These are phyloP conservation scores for Linnemannia zychae DNA, from an alignment of 192 early-diverging fungal species.

Conservation along the genomic window DNA sequence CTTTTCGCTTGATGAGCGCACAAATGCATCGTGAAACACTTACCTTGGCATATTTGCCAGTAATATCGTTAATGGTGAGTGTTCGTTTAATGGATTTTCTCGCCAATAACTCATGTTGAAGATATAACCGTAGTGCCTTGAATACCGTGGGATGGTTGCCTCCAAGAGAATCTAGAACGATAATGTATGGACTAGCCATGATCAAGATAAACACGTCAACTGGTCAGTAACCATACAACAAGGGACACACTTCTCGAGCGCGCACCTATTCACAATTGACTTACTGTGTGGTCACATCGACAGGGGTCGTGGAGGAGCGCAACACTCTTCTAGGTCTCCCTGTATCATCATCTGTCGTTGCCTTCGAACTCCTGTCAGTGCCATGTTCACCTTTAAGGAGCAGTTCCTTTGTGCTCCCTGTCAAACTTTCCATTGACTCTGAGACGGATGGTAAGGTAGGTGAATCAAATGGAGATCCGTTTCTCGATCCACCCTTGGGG, in stretches of 20 bases:
- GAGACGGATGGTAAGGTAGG: background rate
- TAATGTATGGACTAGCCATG: slow-evolving; percentile 60
- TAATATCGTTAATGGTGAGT: slow-evolving; percentile 16
- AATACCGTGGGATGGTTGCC: slow-evolving; percentile 58
- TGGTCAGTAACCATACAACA: background rate
- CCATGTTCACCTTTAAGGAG: background rate
- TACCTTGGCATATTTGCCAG: slow-evolving; percentile 73
- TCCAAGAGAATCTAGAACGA: slow-evolving; percentile 77
- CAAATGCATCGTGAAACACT: background rate
- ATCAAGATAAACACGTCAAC: background rate
- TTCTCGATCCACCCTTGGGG: background rate
- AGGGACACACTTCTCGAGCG: background rate
- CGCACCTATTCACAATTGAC: background rate
- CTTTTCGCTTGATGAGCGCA: too few species aligned
- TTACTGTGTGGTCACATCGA: slow-evolving; percentile 37
- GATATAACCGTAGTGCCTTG: slow-evolving; percentile 57
- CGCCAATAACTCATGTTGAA: slow-evolving; percentile 47
- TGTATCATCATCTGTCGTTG: background rate
- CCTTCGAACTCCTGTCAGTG: background rate
- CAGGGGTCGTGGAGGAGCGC: slow-evolving; percentile 12
- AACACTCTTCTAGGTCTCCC: background rate
- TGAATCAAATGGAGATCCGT: background rate
- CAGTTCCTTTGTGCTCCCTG: background rate
- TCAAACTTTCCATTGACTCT: background rate
- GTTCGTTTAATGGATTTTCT: slow-evolving; percentile 59